A percentile compares a stretch with the other conserved stretches of the same genome.
phyloP scores from a whole-genome alignment of 2,329 filamentous ascomycete genomes.

The Emericellopsis atlantica region DNA sequence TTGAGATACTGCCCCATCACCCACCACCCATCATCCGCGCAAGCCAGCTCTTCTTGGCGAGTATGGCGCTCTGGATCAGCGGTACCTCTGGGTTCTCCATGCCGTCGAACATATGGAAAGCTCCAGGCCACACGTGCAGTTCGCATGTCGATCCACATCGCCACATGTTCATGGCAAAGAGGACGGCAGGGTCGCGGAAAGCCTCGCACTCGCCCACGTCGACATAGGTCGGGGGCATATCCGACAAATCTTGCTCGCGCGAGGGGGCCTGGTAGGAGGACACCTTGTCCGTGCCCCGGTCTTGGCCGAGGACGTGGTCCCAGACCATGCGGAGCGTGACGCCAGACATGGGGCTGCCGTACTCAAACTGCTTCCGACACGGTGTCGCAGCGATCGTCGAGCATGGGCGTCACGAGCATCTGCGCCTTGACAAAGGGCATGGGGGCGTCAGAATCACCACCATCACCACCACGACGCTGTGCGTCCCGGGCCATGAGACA shows the following conservation, averaged over 20 bases:
- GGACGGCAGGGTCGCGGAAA: conserved; percentile 25
- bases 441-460: conserved; percentile 7
- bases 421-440: conserved; percentile 18
- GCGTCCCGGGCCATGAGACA: conserved; percentile 22
- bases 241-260: conserved; percentile 18
- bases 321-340: conserved; percentile 26
- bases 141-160: conserved; percentile 21
- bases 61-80: background rate
- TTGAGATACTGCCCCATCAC: background rate
- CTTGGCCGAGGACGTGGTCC: conserved; percentile 24
- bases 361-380: conserved; percentile 16
- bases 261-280: conserved; percentile 21
- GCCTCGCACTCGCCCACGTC: conserved; percentile 28
- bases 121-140: conserved; percentile 27
- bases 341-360: conserved; percentile 19
- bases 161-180: conserved; percentile 24
- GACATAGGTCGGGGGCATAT: conserved; percentile 28
- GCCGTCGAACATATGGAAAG: conserved; percentile 25
- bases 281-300: conserved; percentile 16
- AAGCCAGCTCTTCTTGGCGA: background rate
- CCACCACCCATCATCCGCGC: background rate
- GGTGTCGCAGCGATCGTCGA: conserved; percentile 25
- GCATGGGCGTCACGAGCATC: conserved; percentile 31
- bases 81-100: conserved; percentile 1
- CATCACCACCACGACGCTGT: background rate